Evolutionary conservation across 768 basidiomycete species (phyloP).

Genomic region (Pleurotus pulmonarius): DNA sequence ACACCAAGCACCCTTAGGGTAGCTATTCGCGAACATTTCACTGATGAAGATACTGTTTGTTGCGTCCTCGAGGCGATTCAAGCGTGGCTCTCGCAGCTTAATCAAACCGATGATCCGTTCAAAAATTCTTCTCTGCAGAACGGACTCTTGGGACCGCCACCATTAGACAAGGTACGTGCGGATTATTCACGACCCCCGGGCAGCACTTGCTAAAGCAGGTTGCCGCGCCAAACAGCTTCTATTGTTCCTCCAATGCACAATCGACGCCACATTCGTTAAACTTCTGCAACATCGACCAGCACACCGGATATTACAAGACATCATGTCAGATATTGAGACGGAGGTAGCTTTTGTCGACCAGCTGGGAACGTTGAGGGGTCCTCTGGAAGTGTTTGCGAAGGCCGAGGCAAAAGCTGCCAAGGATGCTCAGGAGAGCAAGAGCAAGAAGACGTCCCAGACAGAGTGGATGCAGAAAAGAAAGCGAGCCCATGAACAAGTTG

Average conservation of each 20-base stretch:
- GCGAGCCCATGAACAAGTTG: conserved; percentile 47
- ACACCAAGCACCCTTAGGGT: conserved; percentile 38
- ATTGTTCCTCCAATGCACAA: conserved; percentile 60
- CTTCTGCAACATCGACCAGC: conserved; percentile 64
- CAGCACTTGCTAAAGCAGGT: too few relatives aligned
- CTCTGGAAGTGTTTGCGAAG: conserved; percentile 58
- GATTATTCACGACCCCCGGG: too few relatives aligned
- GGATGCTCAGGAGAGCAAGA: conserved; percentile 34
- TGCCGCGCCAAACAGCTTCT: neutral
- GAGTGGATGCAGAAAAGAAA: conserved; percentile 56
- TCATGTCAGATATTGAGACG: conserved; percentile 50
- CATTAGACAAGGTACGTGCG: conserved; percentile 35
- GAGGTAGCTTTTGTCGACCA: conserved; percentile 49
- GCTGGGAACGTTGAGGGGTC: conserved; percentile 54
- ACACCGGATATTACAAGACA: conserved; percentile 44
- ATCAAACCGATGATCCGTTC: conserved; percentile 29
- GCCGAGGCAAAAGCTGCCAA: conserved; percentile 46
- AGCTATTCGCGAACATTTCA: conserved; percentile 48
- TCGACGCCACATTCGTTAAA: conserved; percentile 70
- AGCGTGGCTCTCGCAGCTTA: conserved; percentile 41
- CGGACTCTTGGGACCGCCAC: conserved; percentile 34
- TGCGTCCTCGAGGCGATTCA: conserved; percentile 44
- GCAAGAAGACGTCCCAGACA: conserved; percentile 23
- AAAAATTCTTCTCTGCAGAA: conserved; percentile 31
- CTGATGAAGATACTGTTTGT: conserved; percentile 46